Conservation (phyloP, 768 basidiomycete species). For the Filobasidium wieringae region DNA sequence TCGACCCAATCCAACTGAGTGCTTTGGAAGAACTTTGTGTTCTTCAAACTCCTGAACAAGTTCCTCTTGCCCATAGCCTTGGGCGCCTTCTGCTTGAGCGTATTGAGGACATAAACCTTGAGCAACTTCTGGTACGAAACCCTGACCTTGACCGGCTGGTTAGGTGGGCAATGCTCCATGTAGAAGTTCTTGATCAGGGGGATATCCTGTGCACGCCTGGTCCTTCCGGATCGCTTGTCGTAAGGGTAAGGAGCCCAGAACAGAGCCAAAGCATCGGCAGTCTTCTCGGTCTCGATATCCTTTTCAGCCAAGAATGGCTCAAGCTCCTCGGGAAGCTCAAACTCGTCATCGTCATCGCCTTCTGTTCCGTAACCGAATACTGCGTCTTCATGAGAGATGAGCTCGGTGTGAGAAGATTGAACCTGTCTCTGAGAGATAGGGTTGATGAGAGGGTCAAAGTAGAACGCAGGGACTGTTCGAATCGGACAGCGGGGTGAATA, state of each 20-base stretch:
- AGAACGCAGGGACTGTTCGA: slow-evolving; percentile 98
- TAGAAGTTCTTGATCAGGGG: slow-evolving; percentile 98
- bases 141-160: slow-evolving; percentile 91
- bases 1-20: slow-evolving; percentile 98
- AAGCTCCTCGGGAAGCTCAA: slow-evolving; percentile 65
- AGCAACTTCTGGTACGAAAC: slow-evolving; percentile 95
- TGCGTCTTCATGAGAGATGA: slow-evolving; percentile 78
- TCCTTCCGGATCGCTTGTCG: slow-evolving; percentile 77
- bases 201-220: slow-evolving; percentile 86
- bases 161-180: slow-evolving; percentile 92
- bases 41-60: slow-evolving; percentile 68
- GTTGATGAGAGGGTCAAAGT: slow-evolving; percentile 97
- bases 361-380: slow-evolving; percentile 70
- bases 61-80: slow-evolving; percentile 99
- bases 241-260: slow-evolving; percentile 99
- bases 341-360: slow-evolving; percentile 63
- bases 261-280: slow-evolving; percentile 89
- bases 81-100: slow-evolving; percentile 72
- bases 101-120: slow-evolving; percentile 91
- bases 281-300: slow-evolving; percentile 74
- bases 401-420: slow-evolving; percentile 65
- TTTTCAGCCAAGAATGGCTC: slow-evolving; percentile 69
- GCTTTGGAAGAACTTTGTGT: slow-evolving; percentile 99
- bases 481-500: not conserved
- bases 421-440: slow-evolving; percentile 86